phyloP scores from a whole-genome alignment of 805 yeast genomes.

The Ogataea glucozyma region DNA sequence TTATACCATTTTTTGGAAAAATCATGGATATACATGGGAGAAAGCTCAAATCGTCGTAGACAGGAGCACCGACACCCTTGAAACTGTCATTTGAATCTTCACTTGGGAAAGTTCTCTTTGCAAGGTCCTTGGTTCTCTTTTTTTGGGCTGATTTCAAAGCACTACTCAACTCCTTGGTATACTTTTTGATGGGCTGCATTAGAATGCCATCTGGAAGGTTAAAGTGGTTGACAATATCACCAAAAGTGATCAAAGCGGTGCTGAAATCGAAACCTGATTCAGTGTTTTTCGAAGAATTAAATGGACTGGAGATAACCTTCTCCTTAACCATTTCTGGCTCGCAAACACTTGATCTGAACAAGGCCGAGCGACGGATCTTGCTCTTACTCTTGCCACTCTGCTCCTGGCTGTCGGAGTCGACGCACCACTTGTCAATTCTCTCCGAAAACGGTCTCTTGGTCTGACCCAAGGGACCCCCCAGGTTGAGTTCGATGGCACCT shows the following conservation, averaged over 20 bases:
- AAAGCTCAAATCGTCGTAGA: slow-evolving; percentile 8
- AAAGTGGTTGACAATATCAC: slow-evolving; percentile 26
- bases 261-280: slow-evolving; percentile 10
- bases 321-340: neutral
- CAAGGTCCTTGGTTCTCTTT: slow-evolving; percentile 7
- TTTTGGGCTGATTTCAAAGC: slow-evolving; percentile 18
- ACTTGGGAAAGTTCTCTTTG: slow-evolving; percentile 2
- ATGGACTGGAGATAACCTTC: slow-evolving; percentile 11
- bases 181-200: slow-evolving; percentile 22
- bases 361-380: neutral
- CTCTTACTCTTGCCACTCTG: neutral
- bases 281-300: slow-evolving; percentile 8
- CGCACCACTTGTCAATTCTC: neutral
- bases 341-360: neutral
- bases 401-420: neutral
- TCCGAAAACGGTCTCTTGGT: slow-evolving; percentile 1
- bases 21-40: slow-evolving; percentile 13
- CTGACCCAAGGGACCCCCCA: neutral
- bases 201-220: slow-evolving; percentile 28
- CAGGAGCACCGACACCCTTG: too few species aligned
- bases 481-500: neutral
- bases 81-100: too few species aligned
- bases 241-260: slow-evolving; percentile 12
- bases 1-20: slow-evolving; percentile 11
- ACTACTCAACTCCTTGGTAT: slow-evolving; percentile 18